phyloP scores from a whole-genome alignment of 1,284 basidiomycete genomes.

The Rhodotorula sp. region DNA sequence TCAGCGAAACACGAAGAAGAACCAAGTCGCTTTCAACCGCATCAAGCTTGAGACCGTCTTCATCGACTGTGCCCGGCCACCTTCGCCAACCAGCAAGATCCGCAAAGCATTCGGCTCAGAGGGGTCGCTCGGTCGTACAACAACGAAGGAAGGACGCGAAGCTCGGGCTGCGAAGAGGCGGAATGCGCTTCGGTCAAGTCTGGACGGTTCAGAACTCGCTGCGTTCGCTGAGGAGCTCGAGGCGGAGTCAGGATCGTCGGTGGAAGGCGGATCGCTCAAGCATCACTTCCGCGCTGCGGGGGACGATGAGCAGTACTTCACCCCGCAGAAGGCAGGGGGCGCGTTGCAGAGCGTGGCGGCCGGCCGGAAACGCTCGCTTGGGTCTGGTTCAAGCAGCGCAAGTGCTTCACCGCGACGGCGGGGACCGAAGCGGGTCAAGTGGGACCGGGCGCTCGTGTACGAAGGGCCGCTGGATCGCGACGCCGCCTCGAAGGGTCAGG shows the following conservation, averaged over 20 bases:
- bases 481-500: not conserved
- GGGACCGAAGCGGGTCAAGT: constrained; percentile 14
- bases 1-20: constrained; percentile 40
- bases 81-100: constrained; percentile 44
- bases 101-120: constrained; percentile 28
- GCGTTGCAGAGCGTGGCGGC: not conserved
- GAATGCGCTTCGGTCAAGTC: constrained; percentile 33
- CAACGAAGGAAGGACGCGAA: constrained; percentile 26
- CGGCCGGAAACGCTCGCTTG: not conserved
- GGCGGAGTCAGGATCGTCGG: not conserved
- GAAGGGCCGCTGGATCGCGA: constrained; percentile 19
- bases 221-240: constrained; percentile 9
- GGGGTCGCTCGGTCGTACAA: not conserved
- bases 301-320: constrained; percentile 41
- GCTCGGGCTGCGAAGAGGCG: constrained; percentile 35
- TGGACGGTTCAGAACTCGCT: constrained; percentile 28
- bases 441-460: constrained; percentile 39
- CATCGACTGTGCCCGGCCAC: constrained; percentile 40
- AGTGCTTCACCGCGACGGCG: not conserved
- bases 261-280: not conserved
- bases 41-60: constrained; percentile 35
- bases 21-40: constrained; percentile 40
- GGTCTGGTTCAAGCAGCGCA: too few species aligned
- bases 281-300: constrained; percentile 40
- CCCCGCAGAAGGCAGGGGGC: constrained; percentile 22